A percentile compares a stretch with the other conserved stretches of the same genome.
Conservation (phyloP, 257 asterid genomes). For the Pogostemon cablin region DNA sequence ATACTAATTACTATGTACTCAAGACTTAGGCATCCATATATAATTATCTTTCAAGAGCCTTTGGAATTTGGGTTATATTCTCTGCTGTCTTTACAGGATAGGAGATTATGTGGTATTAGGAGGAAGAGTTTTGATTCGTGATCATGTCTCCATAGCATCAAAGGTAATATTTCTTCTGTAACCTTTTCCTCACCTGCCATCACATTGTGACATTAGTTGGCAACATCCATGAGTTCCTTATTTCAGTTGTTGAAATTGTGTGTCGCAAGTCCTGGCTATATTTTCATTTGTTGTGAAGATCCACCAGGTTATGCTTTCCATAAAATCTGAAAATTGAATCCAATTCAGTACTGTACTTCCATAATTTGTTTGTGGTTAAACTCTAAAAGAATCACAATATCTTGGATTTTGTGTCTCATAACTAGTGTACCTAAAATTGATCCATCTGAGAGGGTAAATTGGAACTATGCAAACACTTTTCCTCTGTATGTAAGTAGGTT, state of each 20-base stretch:
- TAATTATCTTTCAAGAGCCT: slow-evolving; percentile 25
- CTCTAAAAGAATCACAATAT: no score
- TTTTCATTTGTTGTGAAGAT: not conserved
- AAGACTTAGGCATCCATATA: slow-evolving; percentile 25
- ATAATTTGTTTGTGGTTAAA: no score
- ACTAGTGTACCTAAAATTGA: no score
- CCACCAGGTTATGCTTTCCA: no score
- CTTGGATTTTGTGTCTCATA: no score
- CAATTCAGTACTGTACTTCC: no score
- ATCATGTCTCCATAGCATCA: slow-evolving; percentile 74
- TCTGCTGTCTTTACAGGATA: slow-evolving; percentile 45
- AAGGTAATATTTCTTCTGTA: slow-evolving; percentile 47
- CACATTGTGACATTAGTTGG: not conserved
- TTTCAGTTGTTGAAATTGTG: not conserved
- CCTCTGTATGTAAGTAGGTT: not conserved
- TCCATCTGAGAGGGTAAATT: no score
- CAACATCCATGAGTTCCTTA: not conserved
- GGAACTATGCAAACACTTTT: not conserved
- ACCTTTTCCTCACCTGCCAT: slow-evolving; percentile 7
- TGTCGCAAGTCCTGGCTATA: not conserved
- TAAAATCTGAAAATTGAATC: no score
- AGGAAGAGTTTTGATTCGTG: slow-evolving; percentile 76
- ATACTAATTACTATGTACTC: slow-evolving; percentile 1
- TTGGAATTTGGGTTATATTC: slow-evolving; percentile 23
- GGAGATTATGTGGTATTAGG: slow-evolving; percentile 84